Conservation (phyloP, 225 moss, liverwort and hornwort species). For the Sphagnum tenellum region DNA sequence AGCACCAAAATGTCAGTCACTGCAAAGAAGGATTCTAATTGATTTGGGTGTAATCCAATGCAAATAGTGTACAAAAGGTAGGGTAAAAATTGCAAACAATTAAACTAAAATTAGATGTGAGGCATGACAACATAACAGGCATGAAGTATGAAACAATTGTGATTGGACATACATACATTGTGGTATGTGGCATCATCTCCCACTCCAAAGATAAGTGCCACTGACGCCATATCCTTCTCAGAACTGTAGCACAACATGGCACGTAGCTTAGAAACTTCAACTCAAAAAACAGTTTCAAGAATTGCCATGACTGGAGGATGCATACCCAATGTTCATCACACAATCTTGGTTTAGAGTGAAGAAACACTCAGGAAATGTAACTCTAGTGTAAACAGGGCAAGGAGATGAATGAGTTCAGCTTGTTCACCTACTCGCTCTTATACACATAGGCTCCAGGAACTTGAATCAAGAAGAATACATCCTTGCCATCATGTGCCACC, state of each 20-base stretch:
- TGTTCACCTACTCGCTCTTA: constrained; percentile 37
- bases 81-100: not conserved
- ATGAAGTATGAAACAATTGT: no score
- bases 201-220: constrained; percentile 84
- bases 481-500: constrained; percentile 93
- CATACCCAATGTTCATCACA: not conserved
- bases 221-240: constrained; percentile 46
- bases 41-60: constrained; percentile 1
- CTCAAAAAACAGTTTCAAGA: no score
- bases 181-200: constrained; percentile 95
- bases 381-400: not conserved
- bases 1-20: not conserved
- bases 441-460: constrained; percentile 66
- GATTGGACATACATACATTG: constrained; percentile 39
- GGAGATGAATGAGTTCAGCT: not conserved
- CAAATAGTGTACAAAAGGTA: not conserved
- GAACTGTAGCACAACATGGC: no score
- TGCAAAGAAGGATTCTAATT: constrained; percentile 6
- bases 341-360: not conserved
- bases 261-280: no score
- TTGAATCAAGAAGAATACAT: constrained; percentile 78
- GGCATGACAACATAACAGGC: not conserved
- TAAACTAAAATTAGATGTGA: not conserved
- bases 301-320: no score
- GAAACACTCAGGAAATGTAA: not conserved